Evolutionary conservation across 805 yeast species (phyloP).

Genomic region (Komagataella phaffii): DNA sequence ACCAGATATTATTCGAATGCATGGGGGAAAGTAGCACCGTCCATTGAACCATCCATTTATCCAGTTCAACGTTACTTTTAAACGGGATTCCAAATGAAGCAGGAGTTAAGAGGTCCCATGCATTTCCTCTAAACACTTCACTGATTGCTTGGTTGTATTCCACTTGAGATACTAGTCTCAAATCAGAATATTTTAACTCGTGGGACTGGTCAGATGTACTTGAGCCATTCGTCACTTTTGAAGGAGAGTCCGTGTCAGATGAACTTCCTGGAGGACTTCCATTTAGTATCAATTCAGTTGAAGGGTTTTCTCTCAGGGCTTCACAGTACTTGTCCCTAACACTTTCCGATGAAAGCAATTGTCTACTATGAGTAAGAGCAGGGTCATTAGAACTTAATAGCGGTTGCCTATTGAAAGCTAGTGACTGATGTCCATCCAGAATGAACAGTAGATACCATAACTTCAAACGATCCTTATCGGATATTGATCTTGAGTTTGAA

Average conservation of each 20-base stretch:
- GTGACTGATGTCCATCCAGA: constrained; percentile 56
- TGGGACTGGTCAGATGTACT: not conserved
- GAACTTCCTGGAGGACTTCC: not conserved
- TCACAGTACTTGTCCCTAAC: constrained; percentile 3
- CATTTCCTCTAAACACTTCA: constrained; percentile 41
- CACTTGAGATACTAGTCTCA: constrained; percentile 53
- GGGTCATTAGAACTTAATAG: constrained; percentile 35
- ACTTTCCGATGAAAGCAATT: constrained; percentile 13
- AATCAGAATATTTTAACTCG: constrained; percentile 22
- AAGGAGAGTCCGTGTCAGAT: not conserved
- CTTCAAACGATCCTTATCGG: constrained; percentile 33
- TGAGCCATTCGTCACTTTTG: not conserved
- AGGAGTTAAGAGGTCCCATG: constrained; percentile 50
- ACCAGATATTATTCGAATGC: constrained; percentile 36
- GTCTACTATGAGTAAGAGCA: constrained; percentile 26
- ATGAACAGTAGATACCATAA: constrained; percentile 57
- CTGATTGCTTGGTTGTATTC: constrained; percentile 53
- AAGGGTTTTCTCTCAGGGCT: not conserved
- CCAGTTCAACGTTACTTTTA: constrained; percentile 50
- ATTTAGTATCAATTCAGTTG: not conserved
- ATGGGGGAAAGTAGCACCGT: constrained; percentile 53
- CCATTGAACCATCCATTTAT: constrained; percentile 76
- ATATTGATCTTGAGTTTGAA: constrained; percentile 8
- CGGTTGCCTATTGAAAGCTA: constrained; percentile 44
- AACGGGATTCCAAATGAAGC: constrained; percentile 56